phyloP scores from a whole-genome alignment of 768 basidiomycete genomes.

The Hericium alpestre region DNA sequence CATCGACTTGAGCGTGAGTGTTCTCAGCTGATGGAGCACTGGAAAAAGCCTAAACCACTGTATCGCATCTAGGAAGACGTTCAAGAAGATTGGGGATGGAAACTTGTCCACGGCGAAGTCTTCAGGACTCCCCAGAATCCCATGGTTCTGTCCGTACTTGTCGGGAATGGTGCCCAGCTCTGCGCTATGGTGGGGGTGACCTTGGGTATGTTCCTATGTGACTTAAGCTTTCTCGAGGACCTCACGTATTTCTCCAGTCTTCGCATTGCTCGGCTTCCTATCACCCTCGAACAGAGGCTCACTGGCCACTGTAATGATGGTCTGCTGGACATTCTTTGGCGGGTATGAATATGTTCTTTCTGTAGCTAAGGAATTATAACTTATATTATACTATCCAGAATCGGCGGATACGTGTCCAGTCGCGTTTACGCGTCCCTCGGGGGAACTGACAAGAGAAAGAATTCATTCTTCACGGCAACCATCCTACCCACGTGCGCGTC shows the following conservation, averaged over 20 bases:
- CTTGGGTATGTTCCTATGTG: constrained; percentile 39
- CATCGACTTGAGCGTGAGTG: constrained; percentile 73
- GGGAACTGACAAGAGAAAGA: constrained; percentile 68
- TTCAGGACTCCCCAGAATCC: constrained; percentile 77
- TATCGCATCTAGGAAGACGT: constrained; percentile 66
- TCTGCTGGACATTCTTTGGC: constrained; percentile 92
- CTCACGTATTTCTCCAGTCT: constrained; percentile 40
- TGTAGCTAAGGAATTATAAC: neutral
- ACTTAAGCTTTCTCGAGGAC: neutral
- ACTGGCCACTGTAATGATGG: constrained; percentile 87
- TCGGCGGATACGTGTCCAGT: constrained; percentile 84
- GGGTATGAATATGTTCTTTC: constrained; percentile 33
- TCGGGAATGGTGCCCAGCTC: constrained; percentile 85
- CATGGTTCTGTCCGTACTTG: constrained; percentile 70
- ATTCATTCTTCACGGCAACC: constrained; percentile 81
- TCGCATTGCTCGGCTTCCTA: constrained; percentile 86
- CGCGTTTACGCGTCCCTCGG: constrained; percentile 73
- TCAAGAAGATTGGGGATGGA: constrained; percentile 98
- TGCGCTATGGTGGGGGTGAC: constrained; percentile 83
- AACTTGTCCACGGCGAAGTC: constrained; percentile 92
- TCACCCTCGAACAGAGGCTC: constrained; percentile 94
- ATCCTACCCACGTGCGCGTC: constrained; percentile 69
- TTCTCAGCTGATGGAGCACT: neutral
- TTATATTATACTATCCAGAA: constrained; percentile 29
- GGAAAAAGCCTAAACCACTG: neutral